Conservation (phyloP, 805 yeast genomes). For the Ogataea nonfermentans region DNA sequence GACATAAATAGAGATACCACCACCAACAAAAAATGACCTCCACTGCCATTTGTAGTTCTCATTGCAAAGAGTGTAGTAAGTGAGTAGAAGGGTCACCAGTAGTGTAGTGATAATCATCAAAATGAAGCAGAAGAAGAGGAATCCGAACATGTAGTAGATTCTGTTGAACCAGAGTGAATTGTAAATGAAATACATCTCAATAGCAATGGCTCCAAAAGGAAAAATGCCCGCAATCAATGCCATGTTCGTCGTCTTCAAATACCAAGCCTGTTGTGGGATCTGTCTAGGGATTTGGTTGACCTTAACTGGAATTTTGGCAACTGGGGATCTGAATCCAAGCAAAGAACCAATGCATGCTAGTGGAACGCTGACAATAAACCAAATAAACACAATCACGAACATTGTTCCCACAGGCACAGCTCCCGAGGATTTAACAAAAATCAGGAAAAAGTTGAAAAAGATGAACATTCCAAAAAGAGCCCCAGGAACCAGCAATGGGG, state of each 20-base stretch:
- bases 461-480: slow-evolving; percentile 59
- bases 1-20: slow-evolving; percentile 83
- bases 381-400: slow-evolving; percentile 72
- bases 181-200: slow-evolving; percentile 90
- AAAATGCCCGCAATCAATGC: slow-evolving; percentile 81
- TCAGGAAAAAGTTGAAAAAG: slow-evolving; percentile 76
- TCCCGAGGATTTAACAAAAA: slow-evolving; percentile 80
- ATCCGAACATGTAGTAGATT: slow-evolving; percentile 96
- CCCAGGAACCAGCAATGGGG: slow-evolving; percentile 89
- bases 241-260: slow-evolving; percentile 63
- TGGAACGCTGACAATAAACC: slow-evolving; percentile 87
- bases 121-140: slow-evolving; percentile 83
- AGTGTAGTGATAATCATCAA: slow-evolving; percentile 80
- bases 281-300: slow-evolving; percentile 96
- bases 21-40: slow-evolving; percentile 84
- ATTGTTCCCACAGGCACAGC: slow-evolving; percentile 93
- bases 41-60: slow-evolving; percentile 98
- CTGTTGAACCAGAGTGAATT: slow-evolving; percentile 91
- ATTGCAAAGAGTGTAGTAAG: slow-evolving; percentile 79
- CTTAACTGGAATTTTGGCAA: slow-evolving; percentile 60
- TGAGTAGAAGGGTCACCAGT: slow-evolving; percentile 73
- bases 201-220: slow-evolving; percentile 94
- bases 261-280: slow-evolving; percentile 89
- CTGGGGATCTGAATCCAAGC: slow-evolving; percentile 60
- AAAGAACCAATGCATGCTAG: slow-evolving; percentile 81